phyloP scores from a whole-genome alignment of 2,329 filamentous ascomycete genomes.

The Tolypocladium pustulatum region DNA sequence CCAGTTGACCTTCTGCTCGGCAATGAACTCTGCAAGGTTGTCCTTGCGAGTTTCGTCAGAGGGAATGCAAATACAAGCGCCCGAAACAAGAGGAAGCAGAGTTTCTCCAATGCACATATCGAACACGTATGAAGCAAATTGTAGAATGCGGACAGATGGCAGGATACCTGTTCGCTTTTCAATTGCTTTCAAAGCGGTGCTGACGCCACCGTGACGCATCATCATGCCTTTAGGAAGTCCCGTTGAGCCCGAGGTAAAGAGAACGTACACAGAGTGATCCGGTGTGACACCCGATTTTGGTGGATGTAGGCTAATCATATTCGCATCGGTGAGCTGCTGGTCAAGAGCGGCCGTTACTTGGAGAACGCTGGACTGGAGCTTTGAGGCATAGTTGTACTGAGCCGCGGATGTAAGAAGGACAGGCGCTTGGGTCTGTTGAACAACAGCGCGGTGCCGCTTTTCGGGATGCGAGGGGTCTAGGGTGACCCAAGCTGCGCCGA shows the following conservation, averaged over 20 bases:
- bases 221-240: constrained; percentile 9
- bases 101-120: constrained; percentile 4
- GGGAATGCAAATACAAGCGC: constrained; percentile 6
- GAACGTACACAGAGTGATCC: constrained; percentile 1
- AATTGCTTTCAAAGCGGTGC: background rate
- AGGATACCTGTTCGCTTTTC: background rate
- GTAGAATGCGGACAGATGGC: background rate
- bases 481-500: constrained; percentile 18
- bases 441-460: constrained; percentile 5
- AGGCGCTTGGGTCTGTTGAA: constrained; percentile 2
- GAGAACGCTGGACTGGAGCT: background rate
- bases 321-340: background rate
- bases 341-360: background rate
- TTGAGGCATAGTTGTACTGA: background rate
- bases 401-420: background rate
- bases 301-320: background rate
- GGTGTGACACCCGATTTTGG: background rate
- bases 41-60: constrained; percentile 2
- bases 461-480: constrained; percentile 27
- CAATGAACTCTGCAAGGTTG: constrained; percentile 1
- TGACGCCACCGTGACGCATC: constrained; percentile 5
- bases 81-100: constrained; percentile 2
- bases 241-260: constrained; percentile 10
- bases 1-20: background rate
- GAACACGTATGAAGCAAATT: constrained; percentile 7